Evolutionary conservation across 768 basidiomycete species (phyloP), one percentile per base, ranked within the genome.

Genomic region (Tricholoma saponaceum): DNA sequence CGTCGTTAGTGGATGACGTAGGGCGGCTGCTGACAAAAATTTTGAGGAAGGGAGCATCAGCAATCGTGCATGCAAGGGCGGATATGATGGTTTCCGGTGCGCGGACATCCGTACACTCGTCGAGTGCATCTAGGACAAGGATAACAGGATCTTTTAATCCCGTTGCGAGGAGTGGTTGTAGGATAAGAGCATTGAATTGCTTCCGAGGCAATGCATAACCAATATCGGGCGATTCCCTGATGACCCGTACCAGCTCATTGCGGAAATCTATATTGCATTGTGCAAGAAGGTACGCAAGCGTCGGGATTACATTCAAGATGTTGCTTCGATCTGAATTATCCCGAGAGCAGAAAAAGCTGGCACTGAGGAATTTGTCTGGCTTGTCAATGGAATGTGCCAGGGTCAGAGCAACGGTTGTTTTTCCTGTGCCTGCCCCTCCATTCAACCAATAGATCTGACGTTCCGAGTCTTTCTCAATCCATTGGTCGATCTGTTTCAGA

Each of bases 331-430:
- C 63, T 22, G 49, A 60, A 33, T 56, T 62, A 12, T 62, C 64
- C 10, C 64, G 61, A 18, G 67, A 67, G 49, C 67, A 72, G 57
- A 72, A 72, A 54, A 71, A 70, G 53, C 64, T 69, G 1, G 66
- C 67, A 23, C 67, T 68, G 2, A 69, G 61, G 25, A 54, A 41
- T n/a, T 53, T 51, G 25, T 46, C n/a, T 4, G 51, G 51, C 8
- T 47, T 49, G 18, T 51, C 18, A 23, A 64, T 55, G 28, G 55
- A 33, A 6, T 64, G 39, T 5, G 65, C 59, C 32, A 68, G 33
- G 13, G 60, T 62, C 7, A 61, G 56, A 4, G 66, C 62, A 23
- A 69, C 66, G 2, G 66, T 66, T 1, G 66, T 64, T 53, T 69
- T 68, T 13, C 68, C 68, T 0, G 64, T 65, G 9, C 66, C 64